These are phyloP conservation scores for Scedosporium dehoogii DNA, from an alignment of 2,329 filamentous ascomycete genomes.

Conservation along the genomic window DNA sequence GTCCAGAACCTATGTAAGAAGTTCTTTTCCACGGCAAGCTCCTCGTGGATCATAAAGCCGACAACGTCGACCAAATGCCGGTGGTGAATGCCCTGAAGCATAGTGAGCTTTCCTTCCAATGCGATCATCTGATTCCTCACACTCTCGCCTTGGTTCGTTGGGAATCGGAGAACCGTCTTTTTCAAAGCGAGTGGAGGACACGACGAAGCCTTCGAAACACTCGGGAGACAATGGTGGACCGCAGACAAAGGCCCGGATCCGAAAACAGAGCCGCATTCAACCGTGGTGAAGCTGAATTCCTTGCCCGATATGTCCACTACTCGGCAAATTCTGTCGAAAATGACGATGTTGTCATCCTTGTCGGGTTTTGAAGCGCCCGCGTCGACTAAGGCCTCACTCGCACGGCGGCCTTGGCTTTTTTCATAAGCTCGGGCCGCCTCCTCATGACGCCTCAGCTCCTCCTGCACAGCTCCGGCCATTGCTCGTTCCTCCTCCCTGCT, in stretches of 20 bases:
- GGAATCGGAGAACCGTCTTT: conserved; percentile 50
- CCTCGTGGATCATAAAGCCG: conserved; percentile 66
- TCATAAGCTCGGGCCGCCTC: conserved; percentile 50
- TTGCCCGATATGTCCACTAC: conserved; percentile 56
- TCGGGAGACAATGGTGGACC: conserved; percentile 55
- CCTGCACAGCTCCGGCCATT: conserved; percentile 60
- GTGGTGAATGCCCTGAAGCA: conserved; percentile 64
- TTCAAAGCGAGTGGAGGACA: conserved; percentile 63
- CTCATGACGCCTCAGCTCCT: conserved; percentile 59
- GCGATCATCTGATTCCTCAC: conserved; percentile 69
- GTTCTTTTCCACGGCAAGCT: conserved; percentile 21
- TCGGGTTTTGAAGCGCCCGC: conserved; percentile 17
- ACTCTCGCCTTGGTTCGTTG: conserved; percentile 46
- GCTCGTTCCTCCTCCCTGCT: conserved; percentile 59
- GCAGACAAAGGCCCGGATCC: conserved; percentile 56
- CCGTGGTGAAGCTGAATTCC: conserved; percentile 56
- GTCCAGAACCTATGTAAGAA: conserved; percentile 42
- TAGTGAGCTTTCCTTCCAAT: conserved; percentile 69
- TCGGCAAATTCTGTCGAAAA: conserved; percentile 59
- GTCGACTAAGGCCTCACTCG: conserved; percentile 27
- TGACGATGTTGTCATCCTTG: conserved; percentile 29
- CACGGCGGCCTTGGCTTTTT: conserved; percentile 46
- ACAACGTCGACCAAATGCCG: conserved; percentile 69
- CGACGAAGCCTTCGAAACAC: conserved; percentile 34
- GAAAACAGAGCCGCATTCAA: conserved; percentile 59